Conservation (phyloP, 2,329 filamentous ascomycete species). For the Aspergillus costaricaensis region DNA sequence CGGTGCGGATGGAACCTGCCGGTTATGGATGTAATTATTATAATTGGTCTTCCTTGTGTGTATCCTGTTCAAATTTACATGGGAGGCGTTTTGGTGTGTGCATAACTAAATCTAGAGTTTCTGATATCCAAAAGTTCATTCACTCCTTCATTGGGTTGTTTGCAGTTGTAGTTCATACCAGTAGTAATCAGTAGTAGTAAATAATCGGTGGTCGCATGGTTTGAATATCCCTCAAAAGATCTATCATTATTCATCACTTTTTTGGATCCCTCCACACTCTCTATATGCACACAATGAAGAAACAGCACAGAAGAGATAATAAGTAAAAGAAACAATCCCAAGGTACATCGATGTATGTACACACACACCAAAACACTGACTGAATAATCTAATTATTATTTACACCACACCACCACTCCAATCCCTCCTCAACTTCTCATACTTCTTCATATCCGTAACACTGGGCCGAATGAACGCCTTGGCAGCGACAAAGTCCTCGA, state of each 20-base stretch:
- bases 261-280: no score
- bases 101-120: conserved; percentile 12
- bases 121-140: conserved; percentile 35
- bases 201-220: no score
- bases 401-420: conserved; percentile 46
- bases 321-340: no score
- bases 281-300: no score
- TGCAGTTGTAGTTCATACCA: background rate
- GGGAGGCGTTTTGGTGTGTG: conserved; percentile 31
- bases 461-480: conserved; percentile 48
- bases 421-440: conserved; percentile 55
- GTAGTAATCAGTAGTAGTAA: no score
- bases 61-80: conserved; percentile 21
- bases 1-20: conserved; percentile 88
- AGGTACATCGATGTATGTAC: background rate
- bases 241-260: no score
- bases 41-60: conserved; percentile 22
- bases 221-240: no score
- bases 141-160: conserved; percentile 9
- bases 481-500: conserved; percentile 46
- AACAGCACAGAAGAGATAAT: no score
- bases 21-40: conserved; percentile 72
- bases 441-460: conserved; percentile 60
- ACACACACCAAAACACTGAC: background rate
- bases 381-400: conserved; percentile 10